Conservation (phyloP, 306 rosid genomes). For the Argentina anserina region DNA sequence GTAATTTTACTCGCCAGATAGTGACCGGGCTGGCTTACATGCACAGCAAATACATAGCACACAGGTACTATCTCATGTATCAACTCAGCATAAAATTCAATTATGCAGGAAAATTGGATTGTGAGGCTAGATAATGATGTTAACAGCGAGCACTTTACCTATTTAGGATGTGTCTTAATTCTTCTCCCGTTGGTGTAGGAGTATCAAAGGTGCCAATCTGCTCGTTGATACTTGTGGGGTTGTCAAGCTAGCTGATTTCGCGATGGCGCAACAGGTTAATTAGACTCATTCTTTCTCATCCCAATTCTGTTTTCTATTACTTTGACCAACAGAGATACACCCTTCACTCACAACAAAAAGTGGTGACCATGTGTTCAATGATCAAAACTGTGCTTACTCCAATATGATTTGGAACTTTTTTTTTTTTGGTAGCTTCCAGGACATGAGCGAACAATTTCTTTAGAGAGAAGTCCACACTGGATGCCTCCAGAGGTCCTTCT, state of each 20-base stretch:
- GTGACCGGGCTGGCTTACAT: conserved; percentile 85
- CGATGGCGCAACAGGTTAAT: conserved; percentile 91
- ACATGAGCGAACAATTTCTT: conserved; percentile 61
- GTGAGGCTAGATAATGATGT: background rate
- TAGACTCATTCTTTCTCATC: conserved; percentile 25
- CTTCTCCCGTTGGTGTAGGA: conserved; percentile 47
- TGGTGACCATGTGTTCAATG: too few species aligned
- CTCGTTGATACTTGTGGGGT: conserved; percentile 91
- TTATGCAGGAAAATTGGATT: background rate
- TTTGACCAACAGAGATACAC: background rate
- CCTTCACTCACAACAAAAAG: too few species aligned
- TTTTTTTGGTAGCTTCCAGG: conserved; percentile 94
- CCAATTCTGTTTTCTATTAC: background rate
- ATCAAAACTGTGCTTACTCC: too few species aligned
- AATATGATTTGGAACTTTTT: too few species aligned
- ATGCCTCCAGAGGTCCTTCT: conserved; percentile 89
- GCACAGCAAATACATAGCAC: conserved; percentile 79
- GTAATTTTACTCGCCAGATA: conserved; percentile 87
- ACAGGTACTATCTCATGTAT: conserved; percentile 44
- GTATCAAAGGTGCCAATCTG: conserved; percentile 94
- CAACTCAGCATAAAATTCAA: background rate
- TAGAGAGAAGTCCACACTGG: conserved; percentile 94
- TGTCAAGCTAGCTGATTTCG: conserved; percentile 97
- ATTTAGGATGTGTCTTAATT: background rate
- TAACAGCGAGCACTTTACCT: background rate